Conservation (phyloP, 1,139 yeast genomes). For the Scheffersomyces cryptocercus region DNA sequence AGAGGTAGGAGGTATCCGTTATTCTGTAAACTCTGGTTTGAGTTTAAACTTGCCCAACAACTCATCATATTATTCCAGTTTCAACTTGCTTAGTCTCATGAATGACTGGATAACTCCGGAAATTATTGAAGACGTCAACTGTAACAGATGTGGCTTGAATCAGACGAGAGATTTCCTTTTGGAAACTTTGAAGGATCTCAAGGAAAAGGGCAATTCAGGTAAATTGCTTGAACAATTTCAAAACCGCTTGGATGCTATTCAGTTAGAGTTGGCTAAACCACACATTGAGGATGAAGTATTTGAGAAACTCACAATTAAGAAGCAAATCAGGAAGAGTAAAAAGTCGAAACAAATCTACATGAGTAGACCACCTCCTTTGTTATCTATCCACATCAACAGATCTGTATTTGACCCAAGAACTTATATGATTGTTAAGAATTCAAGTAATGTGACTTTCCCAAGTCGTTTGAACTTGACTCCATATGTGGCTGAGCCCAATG, state of each 20-base stretch:
- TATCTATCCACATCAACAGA: conserved; percentile 85
- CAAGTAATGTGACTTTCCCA: conserved; percentile 80
- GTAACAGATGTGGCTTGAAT: conserved; percentile 82
- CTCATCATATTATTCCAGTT: conserved; percentile 37
- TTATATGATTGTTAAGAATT: conserved; percentile 79
- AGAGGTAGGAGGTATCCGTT: conserved; percentile 88
- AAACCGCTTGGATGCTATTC: conserved; percentile 56
- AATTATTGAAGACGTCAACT: conserved; percentile 87
- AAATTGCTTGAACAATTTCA: conserved; percentile 48
- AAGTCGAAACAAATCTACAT: conserved; percentile 82
- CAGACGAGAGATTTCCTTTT: conserved; percentile 57
- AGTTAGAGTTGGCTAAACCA: conserved; percentile 57
- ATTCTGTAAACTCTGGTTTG: conserved; percentile 77
- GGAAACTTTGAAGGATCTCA: conserved; percentile 31
- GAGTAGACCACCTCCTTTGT: conserved; percentile 80
- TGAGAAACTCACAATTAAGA: conserved; percentile 69
- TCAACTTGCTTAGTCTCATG: conserved; percentile 57
- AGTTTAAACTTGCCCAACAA: conserved; percentile 63
- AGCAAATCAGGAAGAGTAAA: conserved; percentile 71
- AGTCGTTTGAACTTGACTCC: conserved; percentile 62
- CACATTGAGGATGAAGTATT: conserved; percentile 81
- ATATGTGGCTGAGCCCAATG: conserved; percentile 69
- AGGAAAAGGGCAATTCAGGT: conserved; percentile 28
- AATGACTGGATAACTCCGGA: conserved; percentile 79
- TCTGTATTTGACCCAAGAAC: conserved; percentile 89